Base-by-base conservation (phyloP, 1,139 yeast genomes). In the Candida pseudoviswanathii region DNA sequence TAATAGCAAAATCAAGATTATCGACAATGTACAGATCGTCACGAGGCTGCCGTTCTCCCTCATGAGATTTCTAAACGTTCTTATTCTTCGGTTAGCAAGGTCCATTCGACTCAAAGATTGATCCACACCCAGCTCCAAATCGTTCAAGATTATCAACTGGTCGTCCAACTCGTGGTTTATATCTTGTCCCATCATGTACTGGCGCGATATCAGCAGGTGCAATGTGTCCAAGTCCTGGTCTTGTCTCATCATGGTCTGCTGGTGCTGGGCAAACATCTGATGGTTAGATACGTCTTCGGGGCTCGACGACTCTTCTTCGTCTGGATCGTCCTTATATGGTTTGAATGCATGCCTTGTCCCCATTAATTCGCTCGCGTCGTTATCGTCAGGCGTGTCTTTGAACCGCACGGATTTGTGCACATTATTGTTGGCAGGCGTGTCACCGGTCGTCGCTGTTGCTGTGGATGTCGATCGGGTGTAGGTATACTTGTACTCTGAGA, bases 41-140 rank as follows among this genome's bases (percentile, higher is more conserved):
- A 84, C 73, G 71, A 89, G 73, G 46, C 89, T 85, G 1, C 94
- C 92, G 59, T 87, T 84, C 60, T 86, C 89, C 50, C 78, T 77
- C 21, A 85, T 80, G 57, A 73, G 78, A 11, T 75, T 69, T 46
- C 85, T 74, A 59, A 89, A 86, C 41, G 67, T 71, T 34, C 67
- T 73, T 48, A 89, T 71, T 43, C 85, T 74, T 49, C 70, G 67
- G 32, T 77, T 73, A 1, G 96, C 94, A 5, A 75, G 69, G 36
- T 71, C 70, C 39, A 89, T 64, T 45, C 86, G 70, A 43, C 67
- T 60, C 32, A 77, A 77, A 5, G 88, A 77, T 31, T 70, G 59
- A 54, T 85, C 91, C 10, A 87, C 80, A 21, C 87, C 84, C 33
- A 69, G 68, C 58, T 89, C 96, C 44, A 89, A 73, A 58, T 89